A percentile compares a stretch with the other conserved stretches of the same genome.
Conservation (phyloP, 2,329 filamentous ascomycete genomes). For the Leptodontidium sp. region DNA sequence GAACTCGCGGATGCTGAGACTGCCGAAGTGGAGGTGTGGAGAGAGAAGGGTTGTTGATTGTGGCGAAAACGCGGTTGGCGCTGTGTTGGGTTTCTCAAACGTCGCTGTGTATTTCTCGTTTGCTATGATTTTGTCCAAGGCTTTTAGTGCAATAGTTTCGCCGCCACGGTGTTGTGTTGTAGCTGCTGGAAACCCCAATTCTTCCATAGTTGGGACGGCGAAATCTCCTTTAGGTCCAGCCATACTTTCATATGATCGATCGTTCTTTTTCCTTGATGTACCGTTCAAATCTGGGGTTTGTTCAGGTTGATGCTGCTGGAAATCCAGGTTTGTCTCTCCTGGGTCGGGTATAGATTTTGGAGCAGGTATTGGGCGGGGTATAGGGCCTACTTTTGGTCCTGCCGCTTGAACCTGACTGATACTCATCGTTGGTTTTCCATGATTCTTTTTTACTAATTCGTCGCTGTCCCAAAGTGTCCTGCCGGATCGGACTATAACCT, state of each 20-base stretch:
- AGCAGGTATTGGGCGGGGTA: constrained; percentile 66
- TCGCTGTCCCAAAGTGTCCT: constrained; percentile 80
- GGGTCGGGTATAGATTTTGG: constrained; percentile 70
- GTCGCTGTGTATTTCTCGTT: constrained; percentile 74
- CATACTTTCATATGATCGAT: constrained; percentile 66
- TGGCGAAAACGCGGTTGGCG: constrained; percentile 76
- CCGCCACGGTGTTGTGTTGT: constrained; percentile 75
- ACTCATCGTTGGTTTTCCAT: constrained; percentile 77
- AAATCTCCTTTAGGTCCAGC: constrained; percentile 75
- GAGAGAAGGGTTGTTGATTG: constrained; percentile 78
- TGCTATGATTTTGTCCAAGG: constrained; percentile 65
- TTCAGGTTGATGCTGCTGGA: constrained; percentile 63
- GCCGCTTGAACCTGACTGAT: constrained; percentile 72
- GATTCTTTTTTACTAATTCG: constrained; percentile 69
- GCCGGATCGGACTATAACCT: constrained; percentile 70
- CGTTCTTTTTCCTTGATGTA: constrained; percentile 58
- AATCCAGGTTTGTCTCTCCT: constrained; percentile 65
- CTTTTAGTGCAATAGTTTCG: constrained; percentile 69
- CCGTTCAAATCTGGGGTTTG: constrained; percentile 67
- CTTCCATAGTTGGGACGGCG: constrained; percentile 72
- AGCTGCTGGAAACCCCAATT: constrained; percentile 74
- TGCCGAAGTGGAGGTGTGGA: constrained; percentile 78
- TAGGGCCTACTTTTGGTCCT: constrained; percentile 67
- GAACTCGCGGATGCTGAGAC: constrained; percentile 73
- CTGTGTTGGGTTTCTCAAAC: constrained; percentile 80